A percentile compares a stretch with the other conserved stretches of the same genome.
phyloP scores from a whole-genome alignment of 2,329 filamentous ascomycete genomes.

The Penicillium sp. region DNA sequence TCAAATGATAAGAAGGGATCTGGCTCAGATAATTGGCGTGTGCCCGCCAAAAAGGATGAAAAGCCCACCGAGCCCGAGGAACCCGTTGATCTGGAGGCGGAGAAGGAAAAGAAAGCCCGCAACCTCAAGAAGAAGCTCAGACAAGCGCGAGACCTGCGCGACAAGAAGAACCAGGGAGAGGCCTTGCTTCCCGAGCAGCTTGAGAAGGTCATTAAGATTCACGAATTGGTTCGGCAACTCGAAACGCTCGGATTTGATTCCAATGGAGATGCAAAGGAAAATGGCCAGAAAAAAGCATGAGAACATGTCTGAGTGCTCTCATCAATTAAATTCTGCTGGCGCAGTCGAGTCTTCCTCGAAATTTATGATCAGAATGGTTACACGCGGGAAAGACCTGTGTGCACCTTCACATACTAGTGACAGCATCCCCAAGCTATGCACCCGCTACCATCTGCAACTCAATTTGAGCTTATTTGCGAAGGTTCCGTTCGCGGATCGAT shows the following conservation, averaged over 20 bases:
- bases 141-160: slow-evolving; percentile 85
- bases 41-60: slow-evolving; percentile 27
- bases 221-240: slow-evolving; percentile 85
- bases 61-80: slow-evolving; percentile 22
- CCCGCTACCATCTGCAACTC: not conserved
- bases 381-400: not conserved
- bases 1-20: slow-evolving; percentile 24
- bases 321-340: not conserved
- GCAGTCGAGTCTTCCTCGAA: not conserved
- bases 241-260: slow-evolving; percentile 80
- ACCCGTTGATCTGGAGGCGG: slow-evolving; percentile 66
- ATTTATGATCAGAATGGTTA: not conserved
- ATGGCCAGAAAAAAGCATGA: slow-evolving; percentile 17
- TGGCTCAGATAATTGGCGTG: slow-evolving; percentile 35
- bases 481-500: not conserved
- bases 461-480: not conserved
- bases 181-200: slow-evolving; percentile 88
- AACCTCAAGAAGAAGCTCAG: slow-evolving; percentile 93
- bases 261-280: slow-evolving; percentile 65
- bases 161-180: slow-evolving; percentile 86
- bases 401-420: not conserved
- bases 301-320: not conserved
- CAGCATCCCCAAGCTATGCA: not conserved
- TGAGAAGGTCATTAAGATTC: slow-evolving; percentile 96
- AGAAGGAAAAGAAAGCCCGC: slow-evolving; percentile 89